Percentiles rank a stretch among this genome's conserved stretches.
Conservation (phyloP, 2,329 filamentous ascomycete species). For the Ophiocordyceps camponoti-rufipedis region DNA sequence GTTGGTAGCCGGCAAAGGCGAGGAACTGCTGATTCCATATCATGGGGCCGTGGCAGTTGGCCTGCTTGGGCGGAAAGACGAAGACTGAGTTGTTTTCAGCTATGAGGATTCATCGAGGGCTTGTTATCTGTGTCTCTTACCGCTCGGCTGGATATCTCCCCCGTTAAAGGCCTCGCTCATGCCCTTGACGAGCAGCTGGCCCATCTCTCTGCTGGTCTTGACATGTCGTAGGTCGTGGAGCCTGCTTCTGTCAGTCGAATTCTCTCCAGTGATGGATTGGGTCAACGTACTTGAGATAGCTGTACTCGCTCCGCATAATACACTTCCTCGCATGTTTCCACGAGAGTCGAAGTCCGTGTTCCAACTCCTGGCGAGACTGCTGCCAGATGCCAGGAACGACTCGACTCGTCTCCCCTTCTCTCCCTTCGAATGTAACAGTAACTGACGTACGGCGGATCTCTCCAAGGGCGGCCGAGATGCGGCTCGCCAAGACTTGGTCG, state of each 20-base stretch:
- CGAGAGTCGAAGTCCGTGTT: constrained; percentile 1
- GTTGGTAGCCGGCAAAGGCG: constrained; percentile 1
- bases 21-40: constrained; percentile 2
- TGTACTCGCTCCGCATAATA: constrained; percentile 2
- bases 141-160: constrained; percentile 1
- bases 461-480: background rate
- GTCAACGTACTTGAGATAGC: background rate
- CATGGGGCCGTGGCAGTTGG: background rate
- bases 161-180: constrained; percentile 1
- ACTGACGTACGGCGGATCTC: background rate
- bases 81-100: background rate
- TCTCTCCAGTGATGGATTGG: no score
- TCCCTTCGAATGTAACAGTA: no score
- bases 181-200: constrained; percentile 1
- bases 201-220: constrained; percentile 1
- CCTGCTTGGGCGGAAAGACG: constrained; percentile 1
- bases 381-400: background rate
- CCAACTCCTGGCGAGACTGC: constrained; percentile 1
- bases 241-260: background rate
- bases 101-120: background rate
- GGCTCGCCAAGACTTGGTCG: background rate
- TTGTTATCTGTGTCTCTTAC: background rate
- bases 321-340: constrained; percentile 2
- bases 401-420: no score
- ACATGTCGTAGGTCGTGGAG: constrained; percentile 1